Conservation (phyloP, 352 stramenopile genomes). For the Phytophthora citrophthora region DNA sequence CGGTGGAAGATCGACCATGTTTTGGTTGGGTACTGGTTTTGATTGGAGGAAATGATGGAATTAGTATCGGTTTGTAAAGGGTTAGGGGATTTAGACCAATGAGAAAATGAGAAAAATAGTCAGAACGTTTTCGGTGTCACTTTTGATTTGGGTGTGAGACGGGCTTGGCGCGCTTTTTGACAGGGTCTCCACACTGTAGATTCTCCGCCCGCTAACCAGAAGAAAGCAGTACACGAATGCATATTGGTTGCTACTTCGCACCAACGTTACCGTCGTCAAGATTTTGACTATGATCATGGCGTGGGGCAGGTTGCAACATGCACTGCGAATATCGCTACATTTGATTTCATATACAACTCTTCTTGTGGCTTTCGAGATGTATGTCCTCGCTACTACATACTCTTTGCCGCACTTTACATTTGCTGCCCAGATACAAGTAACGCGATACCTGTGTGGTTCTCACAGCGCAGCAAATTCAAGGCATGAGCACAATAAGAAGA, state of each 20-base stretch:
- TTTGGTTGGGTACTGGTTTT: not conserved
- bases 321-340: not conserved
- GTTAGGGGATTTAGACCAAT: slow-evolving; percentile 9
- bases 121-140: slow-evolving; percentile 17
- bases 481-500: too few relatives aligned
- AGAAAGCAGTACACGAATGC: too few relatives aligned
- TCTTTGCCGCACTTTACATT: not conserved
- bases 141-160: slow-evolving; percentile 22
- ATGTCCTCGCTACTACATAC: slow-evolving; percentile 10
- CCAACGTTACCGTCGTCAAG: too few relatives aligned
- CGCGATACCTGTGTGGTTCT: too few relatives aligned
- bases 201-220: too few relatives aligned
- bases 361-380: too few relatives aligned
- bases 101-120: slow-evolving; percentile 11
- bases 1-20: slow-evolving; percentile 11
- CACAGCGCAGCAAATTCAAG: too few relatives aligned
- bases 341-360: not conserved
- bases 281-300: too few relatives aligned
- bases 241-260: too few relatives aligned
- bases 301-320: too few relatives aligned
- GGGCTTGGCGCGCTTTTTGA: slow-evolving; percentile 8
- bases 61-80: not conserved
- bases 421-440: too few relatives aligned
- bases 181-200: slow-evolving; percentile 2
- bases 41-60: slow-evolving; percentile 4